Percentiles rank a stretch among this genome's conserved stretches.
These are phyloP conservation scores for Pleurostoma richardsiae DNA, from an alignment of 2,329 filamentous ascomycete species.

Conservation along the genomic window DNA sequence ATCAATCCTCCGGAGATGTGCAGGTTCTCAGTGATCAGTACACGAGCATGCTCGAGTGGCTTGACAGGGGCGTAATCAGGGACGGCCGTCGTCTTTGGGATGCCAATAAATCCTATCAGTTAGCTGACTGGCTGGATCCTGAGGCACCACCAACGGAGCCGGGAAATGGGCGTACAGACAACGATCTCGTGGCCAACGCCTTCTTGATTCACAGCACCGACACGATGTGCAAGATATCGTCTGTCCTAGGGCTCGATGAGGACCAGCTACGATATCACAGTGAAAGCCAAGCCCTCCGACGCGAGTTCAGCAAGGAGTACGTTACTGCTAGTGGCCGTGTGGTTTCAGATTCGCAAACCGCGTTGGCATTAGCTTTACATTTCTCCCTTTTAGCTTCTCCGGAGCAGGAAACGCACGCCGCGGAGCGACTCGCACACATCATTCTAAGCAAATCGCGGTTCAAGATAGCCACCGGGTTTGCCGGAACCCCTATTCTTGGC, in stretches of 20 bases:
- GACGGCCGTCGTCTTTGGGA: constrained; percentile 26
- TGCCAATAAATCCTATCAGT: constrained; percentile 18
- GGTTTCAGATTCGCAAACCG: constrained; percentile 33
- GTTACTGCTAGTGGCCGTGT: constrained; percentile 22
- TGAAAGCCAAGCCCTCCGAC: not conserved
- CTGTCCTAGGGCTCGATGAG: not conserved
- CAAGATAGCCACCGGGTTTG: constrained; percentile 8
- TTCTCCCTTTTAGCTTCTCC: constrained; percentile 23
- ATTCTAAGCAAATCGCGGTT: constrained; percentile 12
- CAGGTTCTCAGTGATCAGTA: constrained; percentile 19
- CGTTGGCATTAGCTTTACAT: constrained; percentile 27
- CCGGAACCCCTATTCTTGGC: constrained; percentile 8
- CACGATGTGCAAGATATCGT: constrained; percentile 10
- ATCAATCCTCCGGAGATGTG: constrained; percentile 19
- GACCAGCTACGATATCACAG: too few relatives aligned
- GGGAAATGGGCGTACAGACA: constrained; percentile 22
- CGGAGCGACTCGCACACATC: constrained; percentile 21
- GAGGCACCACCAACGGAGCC: constrained; percentile 26
- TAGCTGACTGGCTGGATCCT: constrained; percentile 36
- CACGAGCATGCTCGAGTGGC: constrained; percentile 21
- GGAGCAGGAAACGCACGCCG: constrained; percentile 14
- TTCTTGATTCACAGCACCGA: constrained; percentile 29
- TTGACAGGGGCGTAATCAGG: constrained; percentile 19
- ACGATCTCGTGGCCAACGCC: constrained; percentile 27
- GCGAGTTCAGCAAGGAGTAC: not conserved